Evolutionary conservation across 2,329 filamentous ascomycete genomes (phyloP).

Genomic region (Tolypocladium endophyticum): DNA sequence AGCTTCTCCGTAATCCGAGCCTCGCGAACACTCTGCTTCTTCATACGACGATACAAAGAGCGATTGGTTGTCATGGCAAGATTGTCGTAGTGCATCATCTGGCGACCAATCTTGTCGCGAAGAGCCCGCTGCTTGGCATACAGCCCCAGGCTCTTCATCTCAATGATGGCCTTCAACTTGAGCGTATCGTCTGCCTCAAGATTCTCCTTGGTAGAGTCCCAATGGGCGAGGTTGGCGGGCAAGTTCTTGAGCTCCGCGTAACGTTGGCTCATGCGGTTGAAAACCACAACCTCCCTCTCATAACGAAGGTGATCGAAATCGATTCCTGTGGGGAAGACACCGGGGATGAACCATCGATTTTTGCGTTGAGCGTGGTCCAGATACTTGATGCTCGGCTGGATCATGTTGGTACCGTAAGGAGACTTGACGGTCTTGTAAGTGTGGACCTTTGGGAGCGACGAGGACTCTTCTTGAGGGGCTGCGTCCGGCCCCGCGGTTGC

Average conservation of each 20-base stretch:
- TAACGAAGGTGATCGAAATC: slow-evolving; percentile 79
- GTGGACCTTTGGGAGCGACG: slow-evolving; percentile 28
- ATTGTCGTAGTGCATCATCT: slow-evolving; percentile 94
- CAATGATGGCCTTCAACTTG: slow-evolving; percentile 84
- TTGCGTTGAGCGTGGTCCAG: slow-evolving; percentile 66
- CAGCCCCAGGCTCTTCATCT: slow-evolving; percentile 85
- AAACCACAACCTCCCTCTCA: slow-evolving; percentile 78
- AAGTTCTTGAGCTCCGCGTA: slow-evolving; percentile 76
- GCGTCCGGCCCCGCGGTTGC: slow-evolving; percentile 25
- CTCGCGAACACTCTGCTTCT: slow-evolving; percentile 93
- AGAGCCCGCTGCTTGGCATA: slow-evolving; percentile 80
- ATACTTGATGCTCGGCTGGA: slow-evolving; percentile 59
- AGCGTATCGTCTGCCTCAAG: slow-evolving; percentile 67
- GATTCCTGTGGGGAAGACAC: slow-evolving; percentile 78
- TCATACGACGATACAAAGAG: slow-evolving; percentile 80
- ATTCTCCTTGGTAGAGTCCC: slow-evolving; percentile 64
- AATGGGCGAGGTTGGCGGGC: slow-evolving; percentile 76
- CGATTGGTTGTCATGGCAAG: slow-evolving; percentile 95
- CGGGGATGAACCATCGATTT: slow-evolving; percentile 71
- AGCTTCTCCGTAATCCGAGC: slow-evolving; percentile 97
- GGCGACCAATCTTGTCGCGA: slow-evolving; percentile 75
- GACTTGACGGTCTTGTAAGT: slow-evolving; percentile 66
- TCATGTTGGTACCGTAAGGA: slow-evolving; percentile 50
- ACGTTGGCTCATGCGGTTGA: slow-evolving; percentile 79
- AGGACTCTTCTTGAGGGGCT: slow-evolving; percentile 19